Evolutionary conservation across 176 grass and related monocot species (phyloP).

Genomic region (Triticum timopheevii): DNA sequence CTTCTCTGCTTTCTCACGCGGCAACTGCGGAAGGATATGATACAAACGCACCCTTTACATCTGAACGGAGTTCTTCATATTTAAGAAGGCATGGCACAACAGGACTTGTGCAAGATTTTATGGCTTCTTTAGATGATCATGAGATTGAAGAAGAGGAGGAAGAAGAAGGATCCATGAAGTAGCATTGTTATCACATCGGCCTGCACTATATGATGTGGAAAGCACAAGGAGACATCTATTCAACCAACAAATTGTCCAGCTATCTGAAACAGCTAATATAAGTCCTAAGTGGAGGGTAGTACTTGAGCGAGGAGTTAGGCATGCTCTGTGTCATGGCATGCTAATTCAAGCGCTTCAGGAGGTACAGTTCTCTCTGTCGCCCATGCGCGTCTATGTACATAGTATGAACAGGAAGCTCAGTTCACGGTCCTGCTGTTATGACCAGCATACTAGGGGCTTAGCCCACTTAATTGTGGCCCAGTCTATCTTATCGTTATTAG

Average conservation of each 20-base stretch:
- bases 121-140: slow-evolving; percentile 50
- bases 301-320: slow-evolving; percentile 78
- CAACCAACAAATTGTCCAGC: slow-evolving; percentile 56
- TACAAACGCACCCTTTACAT: slow-evolving; percentile 37
- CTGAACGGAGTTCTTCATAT: slow-evolving; percentile 53
- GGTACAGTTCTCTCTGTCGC: slow-evolving; percentile 42
- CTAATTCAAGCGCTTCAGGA: slow-evolving; percentile 65
- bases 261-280: slow-evolving; percentile 57
- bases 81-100: slow-evolving; percentile 49
- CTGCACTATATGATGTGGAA: slow-evolving; percentile 56
- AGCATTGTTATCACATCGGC: slow-evolving; percentile 49
- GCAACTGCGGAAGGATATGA: slow-evolving; percentile 59
- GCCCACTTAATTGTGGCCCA: too few relatives aligned
- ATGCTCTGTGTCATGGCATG: slow-evolving; percentile 60
- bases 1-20: slow-evolving; percentile 68
- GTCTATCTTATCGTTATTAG: too few relatives aligned
- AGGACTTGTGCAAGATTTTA: slow-evolving; percentile 39
- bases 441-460: too few relatives aligned
- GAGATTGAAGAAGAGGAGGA: slow-evolving; percentile 52
- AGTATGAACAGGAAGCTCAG: not conserved
- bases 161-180: slow-evolving; percentile 47
- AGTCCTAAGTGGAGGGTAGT: slow-evolving; percentile 61
- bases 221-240: slow-evolving; percentile 39
- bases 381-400: not conserved
- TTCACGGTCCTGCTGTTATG: not conserved